Conservation (phyloP, 331 rosid genomes). For the Stylosanthes scabra region DNA sequence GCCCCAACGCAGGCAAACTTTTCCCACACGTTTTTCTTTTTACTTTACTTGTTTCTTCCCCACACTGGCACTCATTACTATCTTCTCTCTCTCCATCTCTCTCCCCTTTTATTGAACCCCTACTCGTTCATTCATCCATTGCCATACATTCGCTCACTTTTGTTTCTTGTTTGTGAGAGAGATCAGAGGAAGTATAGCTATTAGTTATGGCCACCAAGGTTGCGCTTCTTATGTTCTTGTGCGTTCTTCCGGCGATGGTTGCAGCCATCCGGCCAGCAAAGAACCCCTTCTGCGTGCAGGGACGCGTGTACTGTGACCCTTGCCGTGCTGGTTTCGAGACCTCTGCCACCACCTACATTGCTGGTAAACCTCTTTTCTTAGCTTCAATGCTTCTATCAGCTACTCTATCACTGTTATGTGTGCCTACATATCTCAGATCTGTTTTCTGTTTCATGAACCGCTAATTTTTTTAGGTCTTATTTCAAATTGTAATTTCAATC, state of each 20-base stretch:
- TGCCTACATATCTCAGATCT: slow-evolving; percentile 33
- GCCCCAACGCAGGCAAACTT: neutral
- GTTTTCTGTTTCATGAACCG: neutral
- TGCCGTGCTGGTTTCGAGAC: slow-evolving; percentile 94
- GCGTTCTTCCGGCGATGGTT: slow-evolving; percentile 72
- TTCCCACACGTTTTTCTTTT: slow-evolving; percentile 37
- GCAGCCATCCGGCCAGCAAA: slow-evolving; percentile 65
- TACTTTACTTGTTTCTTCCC: neutral
- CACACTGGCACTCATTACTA: slow-evolving; percentile 10
- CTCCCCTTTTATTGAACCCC: slow-evolving; percentile 34
- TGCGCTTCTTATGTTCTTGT: slow-evolving; percentile 47
- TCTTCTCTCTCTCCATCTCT: neutral
- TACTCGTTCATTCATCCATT: neutral
- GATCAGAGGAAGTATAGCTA: no score
- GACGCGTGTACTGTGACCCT: slow-evolving; percentile 76
- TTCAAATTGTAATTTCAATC: neutral
- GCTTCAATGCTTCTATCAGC: neutral
- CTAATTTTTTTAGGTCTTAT: neutral
- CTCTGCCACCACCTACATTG: slow-evolving; percentile 68
- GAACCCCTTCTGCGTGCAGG: slow-evolving; percentile 62
- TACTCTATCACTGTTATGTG: neutral
- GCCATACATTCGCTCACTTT: neutral
- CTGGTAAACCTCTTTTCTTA: slow-evolving; percentile 51
- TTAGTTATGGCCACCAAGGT: slow-evolving; percentile 39
- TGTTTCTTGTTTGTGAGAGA: neutral